These are phyloP conservation scores for Grosmannia clavigera DNA, from an alignment of 2,329 filamentous ascomycete genomes.

Conservation along the genomic window DNA sequence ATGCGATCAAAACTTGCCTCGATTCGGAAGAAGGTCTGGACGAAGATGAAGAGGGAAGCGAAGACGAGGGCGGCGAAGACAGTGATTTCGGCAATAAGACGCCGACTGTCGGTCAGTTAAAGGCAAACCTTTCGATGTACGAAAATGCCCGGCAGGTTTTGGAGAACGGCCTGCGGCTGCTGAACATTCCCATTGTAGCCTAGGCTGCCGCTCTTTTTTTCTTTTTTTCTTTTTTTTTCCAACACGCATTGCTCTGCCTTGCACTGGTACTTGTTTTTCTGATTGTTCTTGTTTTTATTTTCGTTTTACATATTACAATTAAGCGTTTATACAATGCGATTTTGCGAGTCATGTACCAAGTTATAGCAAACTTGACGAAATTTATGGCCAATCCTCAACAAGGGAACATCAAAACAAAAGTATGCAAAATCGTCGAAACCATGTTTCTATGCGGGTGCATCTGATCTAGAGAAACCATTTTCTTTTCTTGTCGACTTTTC, in stretches of 20 bases:
- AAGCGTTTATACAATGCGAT: not conserved
- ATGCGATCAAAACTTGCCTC: not conserved
- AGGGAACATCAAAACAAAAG: no score
- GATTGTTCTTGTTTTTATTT: not conserved
- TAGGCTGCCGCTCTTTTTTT: not conserved
- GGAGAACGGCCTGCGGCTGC: conserved; percentile 49
- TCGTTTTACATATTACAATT: not conserved
- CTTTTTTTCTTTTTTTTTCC: not conserved
- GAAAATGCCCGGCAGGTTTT: conserved; percentile 48
- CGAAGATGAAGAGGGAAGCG: conserved; percentile 23
- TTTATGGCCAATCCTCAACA: no score
- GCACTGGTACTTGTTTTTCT: not conserved
- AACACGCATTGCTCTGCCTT: not conserved
- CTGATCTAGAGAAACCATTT: not conserved
- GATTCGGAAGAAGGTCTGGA: conserved; percentile 27
- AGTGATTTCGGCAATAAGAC: not conserved
- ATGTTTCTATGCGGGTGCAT: no score
- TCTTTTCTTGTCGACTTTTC: not conserved
- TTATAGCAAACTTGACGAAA: no score
- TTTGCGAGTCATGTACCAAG: no score
- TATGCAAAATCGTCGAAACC: no score
- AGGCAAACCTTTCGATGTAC: conserved; percentile 43
- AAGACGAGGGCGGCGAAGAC: not conserved
- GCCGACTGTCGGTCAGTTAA: not conserved
- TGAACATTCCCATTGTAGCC: conserved; percentile 30